A percentile compares a stretch with the other conserved stretches of the same genome.
phyloP scores from a whole-genome alignment of 2,329 filamentous ascomycete genomes.

The Ceratocystis eucalypticola region DNA sequence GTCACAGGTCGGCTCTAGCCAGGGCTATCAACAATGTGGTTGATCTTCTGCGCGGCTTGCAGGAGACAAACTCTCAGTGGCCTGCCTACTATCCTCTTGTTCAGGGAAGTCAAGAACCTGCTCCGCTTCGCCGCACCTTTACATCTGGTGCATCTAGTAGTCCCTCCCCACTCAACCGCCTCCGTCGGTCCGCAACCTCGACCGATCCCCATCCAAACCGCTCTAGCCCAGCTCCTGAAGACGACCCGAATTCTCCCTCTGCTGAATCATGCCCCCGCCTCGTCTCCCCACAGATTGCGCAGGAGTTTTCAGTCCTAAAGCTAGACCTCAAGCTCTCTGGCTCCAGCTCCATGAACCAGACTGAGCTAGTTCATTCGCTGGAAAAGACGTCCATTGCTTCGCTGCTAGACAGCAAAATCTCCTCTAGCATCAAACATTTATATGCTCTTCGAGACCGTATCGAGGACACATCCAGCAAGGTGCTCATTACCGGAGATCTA shows the following conservation, averaged over 20 bases:
- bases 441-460: slow-evolving; percentile 79
- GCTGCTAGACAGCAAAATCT: slow-evolving; percentile 84
- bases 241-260: slow-evolving; percentile 33
- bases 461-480: slow-evolving; percentile 94
- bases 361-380: slow-evolving; percentile 84
- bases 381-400: slow-evolving; percentile 86
- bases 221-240: slow-evolving; percentile 37
- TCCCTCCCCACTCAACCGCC: slow-evolving; percentile 11
- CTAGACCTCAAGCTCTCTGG: slow-evolving; percentile 67
- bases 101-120: slow-evolving; percentile 41
- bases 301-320: slow-evolving; percentile 92
- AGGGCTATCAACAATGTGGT: slow-evolving; percentile 78
- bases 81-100: slow-evolving; percentile 89
- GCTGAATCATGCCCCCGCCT: slow-evolving; percentile 56
- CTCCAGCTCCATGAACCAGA: slow-evolving; percentile 61
- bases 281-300: slow-evolving; percentile 80
- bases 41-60: slow-evolving; percentile 68
- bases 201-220: slow-evolving; percentile 58
- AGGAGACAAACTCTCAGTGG: slow-evolving; percentile 83
- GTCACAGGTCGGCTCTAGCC: slow-evolving; percentile 74
- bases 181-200: slow-evolving; percentile 13
- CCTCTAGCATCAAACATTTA: slow-evolving; percentile 83
- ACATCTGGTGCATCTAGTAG: slow-evolving; percentile 21
- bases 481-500: slow-evolving; percentile 85
- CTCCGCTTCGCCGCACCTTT: slow-evolving; percentile 17